Evolutionary conservation across 805 yeast genomes (phyloP).

Genomic region (Candida incommunis): DNA sequence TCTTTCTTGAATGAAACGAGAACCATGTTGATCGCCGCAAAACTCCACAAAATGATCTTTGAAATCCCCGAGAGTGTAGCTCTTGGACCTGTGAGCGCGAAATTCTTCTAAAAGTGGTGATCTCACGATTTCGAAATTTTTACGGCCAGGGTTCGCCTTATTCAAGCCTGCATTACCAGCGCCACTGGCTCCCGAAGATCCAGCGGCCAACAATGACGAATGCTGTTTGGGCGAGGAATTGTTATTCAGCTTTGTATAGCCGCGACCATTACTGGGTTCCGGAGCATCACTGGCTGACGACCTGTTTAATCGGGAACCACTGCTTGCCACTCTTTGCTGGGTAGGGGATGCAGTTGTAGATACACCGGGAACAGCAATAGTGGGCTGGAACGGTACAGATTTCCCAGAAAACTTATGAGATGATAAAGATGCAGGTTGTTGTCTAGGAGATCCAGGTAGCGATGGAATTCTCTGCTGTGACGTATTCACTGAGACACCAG

Average conservation of each 20-base stretch:
- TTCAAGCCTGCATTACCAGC: conserved; percentile 1
- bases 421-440: neutral
- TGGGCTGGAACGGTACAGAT: neutral
- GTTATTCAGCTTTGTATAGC: neutral
- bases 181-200: neutral
- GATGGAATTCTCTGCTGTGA: neutral
- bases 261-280: neutral
- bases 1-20: conserved; percentile 89
- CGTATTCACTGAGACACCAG: neutral
- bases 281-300: no score
- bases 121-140: conserved; percentile 27
- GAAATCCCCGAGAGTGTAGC: conserved; percentile 56
- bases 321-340: no score
- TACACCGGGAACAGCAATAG: no score
- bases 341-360: no score
- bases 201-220: no score
- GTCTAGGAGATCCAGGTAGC: neutral
- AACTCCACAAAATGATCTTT: conserved; percentile 83
- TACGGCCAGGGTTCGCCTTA: neutral
- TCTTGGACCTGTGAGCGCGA: conserved; percentile 48
- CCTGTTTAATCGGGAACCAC: no score
- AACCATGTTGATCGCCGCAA: conserved; percentile 93
- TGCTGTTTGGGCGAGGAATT: neutral
- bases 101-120: conserved; percentile 73
- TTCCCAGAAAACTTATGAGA: neutral